Evolutionary conservation across 2,329 filamentous ascomycete genomes (phyloP).

Genomic region (Daldinia sp.): DNA sequence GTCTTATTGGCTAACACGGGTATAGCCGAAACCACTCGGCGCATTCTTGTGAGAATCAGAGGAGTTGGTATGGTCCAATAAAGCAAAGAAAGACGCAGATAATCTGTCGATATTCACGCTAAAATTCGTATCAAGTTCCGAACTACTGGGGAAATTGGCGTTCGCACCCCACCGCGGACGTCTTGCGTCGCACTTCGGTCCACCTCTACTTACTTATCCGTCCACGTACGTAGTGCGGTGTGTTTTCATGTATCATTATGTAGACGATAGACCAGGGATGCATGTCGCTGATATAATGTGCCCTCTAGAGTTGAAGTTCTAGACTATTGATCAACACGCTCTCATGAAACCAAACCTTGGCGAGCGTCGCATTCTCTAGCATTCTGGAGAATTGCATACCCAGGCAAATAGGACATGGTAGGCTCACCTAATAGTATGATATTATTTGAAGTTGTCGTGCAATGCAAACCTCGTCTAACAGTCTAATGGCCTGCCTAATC

Average conservation of each 20-base stretch:
- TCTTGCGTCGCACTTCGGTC: conserved; percentile 29
- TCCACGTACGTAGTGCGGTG: conserved; percentile 17
- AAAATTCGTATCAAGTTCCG: conserved; percentile 32
- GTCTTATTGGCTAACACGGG: conserved; percentile 32
- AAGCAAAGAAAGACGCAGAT: conserved; percentile 35
- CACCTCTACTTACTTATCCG: conserved; percentile 26
- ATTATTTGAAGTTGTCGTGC: conserved; percentile 15
- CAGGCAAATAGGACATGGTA: conserved; percentile 8
- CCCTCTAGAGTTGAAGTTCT: conserved; percentile 36
- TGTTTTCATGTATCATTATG: conserved; percentile 11
- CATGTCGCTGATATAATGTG: conserved; percentile 39
- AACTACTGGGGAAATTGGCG: conserved; percentile 34
- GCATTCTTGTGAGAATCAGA: conserved; percentile 21
- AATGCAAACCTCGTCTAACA: conserved; percentile 18
- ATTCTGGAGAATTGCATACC: conserved; percentile 24
- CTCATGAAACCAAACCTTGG: conserved; percentile 35
- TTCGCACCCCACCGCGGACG: conserved; percentile 26
- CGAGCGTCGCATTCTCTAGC: conserved; percentile 35
- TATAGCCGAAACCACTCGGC: conserved; percentile 36
- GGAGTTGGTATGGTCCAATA: conserved; percentile 26
- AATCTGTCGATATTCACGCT: conserved; percentile 39
- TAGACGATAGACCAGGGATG: conserved; percentile 35
- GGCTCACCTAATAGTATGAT: conserved; percentile 3
- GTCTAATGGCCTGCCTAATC: conserved; percentile 25
- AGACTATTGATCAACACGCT: conserved; percentile 37